Evolutionary conservation across 208 protist species (phyloP), one percentile per base, ranked within the genome.

Genomic region (Trypanosoma congolense): DNA sequence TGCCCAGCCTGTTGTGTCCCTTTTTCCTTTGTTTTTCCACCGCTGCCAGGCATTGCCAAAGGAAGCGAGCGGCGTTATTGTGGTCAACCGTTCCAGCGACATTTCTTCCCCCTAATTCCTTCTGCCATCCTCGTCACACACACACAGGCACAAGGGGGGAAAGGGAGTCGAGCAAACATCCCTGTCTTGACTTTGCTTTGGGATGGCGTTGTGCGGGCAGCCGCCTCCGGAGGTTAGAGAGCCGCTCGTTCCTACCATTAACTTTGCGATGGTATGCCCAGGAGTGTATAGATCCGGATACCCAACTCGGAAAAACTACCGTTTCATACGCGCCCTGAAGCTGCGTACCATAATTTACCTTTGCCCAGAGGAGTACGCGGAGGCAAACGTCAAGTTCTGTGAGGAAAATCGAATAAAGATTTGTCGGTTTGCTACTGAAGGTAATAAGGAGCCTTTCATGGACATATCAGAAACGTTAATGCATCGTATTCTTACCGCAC

Each of bases 401-500:
- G 80, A 93, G 62, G 84, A 85, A 49, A 85, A 85, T 41, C 72
- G 55, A 19, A 93, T 96, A 31, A 46, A 60, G 46, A 67, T 96
- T 26, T 44, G 92, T 45, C 90, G 97, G 33, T 98, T 97, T 75
- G 87, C 94, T 1, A 98, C 97, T 1, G 92, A 97, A 52, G 97
- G 97, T 16, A 93, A 97, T 73, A 98, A 96, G 79, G 96, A 98
- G 65, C 97, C 97, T 5, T 99, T 99, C 75, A 87, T 92, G 22
- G 93, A 98, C 56, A 98, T 99, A 30, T 93, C 96, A 0, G 90
- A 96, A 56, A 61, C 84, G 9, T 74, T 96, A 8, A 92, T 96
- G 73, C 80, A 93, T 61, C 85, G 78, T 47, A 92, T 93, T 25
- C 70, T 96, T 2, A 61, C 56, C 10, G 58, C 81, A 25, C 60